Conservation (phyloP, 2,329 filamentous ascomycete genomes). For the Neocatenulostroma microsporum region DNA sequence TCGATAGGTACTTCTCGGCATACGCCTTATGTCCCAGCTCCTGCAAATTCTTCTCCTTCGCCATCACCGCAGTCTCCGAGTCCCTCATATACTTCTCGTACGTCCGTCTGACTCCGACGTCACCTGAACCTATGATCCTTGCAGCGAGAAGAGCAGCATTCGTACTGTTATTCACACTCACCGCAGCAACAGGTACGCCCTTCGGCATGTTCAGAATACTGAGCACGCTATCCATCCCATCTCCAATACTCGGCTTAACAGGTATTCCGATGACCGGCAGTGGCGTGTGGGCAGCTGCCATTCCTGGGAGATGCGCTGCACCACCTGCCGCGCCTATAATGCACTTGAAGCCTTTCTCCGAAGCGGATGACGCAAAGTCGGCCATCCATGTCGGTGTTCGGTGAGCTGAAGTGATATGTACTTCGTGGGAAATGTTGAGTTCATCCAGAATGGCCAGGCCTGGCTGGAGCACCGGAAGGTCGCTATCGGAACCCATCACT, state of each 20-base stretch:
- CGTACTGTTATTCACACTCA: conserved; percentile 40
- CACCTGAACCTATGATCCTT: conserved; percentile 35
- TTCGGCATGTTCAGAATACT: conserved; percentile 47
- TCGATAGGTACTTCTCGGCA: conserved; percentile 20
- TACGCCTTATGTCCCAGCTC: conserved; percentile 41
- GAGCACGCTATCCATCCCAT: conserved; percentile 44
- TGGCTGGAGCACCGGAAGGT: conserved; percentile 59
- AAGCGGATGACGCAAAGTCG: conserved; percentile 36
- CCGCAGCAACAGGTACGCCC: conserved; percentile 35
- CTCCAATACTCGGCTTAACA: conserved; percentile 43
- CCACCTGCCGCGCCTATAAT: conserved; percentile 45
- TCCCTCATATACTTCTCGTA: conserved; percentile 55
- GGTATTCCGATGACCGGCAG: conserved; percentile 46
- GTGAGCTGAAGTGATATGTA: conserved; percentile 68
- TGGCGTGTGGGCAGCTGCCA: conserved; percentile 44
- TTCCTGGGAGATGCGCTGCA: conserved; percentile 45
- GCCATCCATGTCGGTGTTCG: conserved; percentile 44
- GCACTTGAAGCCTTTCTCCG: conserved; percentile 32
- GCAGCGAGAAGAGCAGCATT: conserved; percentile 43
- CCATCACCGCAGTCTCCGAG: conserved; percentile 56
- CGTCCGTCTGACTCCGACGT: conserved; percentile 49
- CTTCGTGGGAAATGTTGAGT: conserved; percentile 65
- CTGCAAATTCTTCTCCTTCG: conserved; percentile 52
- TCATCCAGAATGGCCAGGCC: conserved; percentile 59
- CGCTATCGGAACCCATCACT: conserved; percentile 78